Evolutionary conservation across 1,284 basidiomycete species (phyloP).

Genomic region (Pisolithus thermaeus): DNA sequence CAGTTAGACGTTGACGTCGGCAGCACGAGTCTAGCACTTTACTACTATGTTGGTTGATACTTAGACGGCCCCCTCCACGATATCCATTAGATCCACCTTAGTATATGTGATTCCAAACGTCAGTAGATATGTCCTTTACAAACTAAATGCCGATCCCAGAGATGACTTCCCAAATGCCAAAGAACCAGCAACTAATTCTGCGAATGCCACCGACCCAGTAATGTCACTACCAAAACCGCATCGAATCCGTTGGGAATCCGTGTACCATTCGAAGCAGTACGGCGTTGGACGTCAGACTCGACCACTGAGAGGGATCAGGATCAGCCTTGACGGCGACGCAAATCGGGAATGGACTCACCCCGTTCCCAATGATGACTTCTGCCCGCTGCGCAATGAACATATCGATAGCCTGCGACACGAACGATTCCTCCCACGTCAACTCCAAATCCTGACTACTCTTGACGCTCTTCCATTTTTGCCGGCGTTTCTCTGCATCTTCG

Average conservation of each 20-base stretch:
- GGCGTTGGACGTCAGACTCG: conserved; percentile 49
- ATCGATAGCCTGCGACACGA: conserved; percentile 36
- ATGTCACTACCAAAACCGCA: conserved; percentile 12
- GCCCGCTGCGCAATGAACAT: conserved; percentile 41
- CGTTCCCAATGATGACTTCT: conserved; percentile 42
- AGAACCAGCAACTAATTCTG: too few relatives aligned
- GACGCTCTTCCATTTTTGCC: conserved; percentile 15
- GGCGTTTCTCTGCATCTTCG: conserved; percentile 2
- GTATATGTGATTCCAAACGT: neutral
- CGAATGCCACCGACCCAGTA: neutral
- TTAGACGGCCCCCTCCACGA: too few relatives aligned
- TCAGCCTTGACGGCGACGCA: neutral
- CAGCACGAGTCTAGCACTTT: too few relatives aligned
- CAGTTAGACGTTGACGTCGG: too few relatives aligned
- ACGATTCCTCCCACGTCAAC: conserved; percentile 34
- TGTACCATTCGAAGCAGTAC: conserved; percentile 42
- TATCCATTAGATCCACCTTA: neutral
- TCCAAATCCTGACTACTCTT: conserved; percentile 32
- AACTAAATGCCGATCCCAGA: neutral
- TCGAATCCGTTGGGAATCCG: conserved; percentile 15
- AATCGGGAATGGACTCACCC: conserved; percentile 13
- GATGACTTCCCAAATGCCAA: too few relatives aligned
- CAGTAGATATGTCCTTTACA: neutral
- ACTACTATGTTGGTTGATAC: too few relatives aligned
- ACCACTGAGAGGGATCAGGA: conserved; percentile 35